Evolutionary conservation across 2,329 filamentous ascomycete genomes (phyloP), one percentile per base, ranked within the genome.

Genomic region (Pseudomassariella vexata): DNA sequence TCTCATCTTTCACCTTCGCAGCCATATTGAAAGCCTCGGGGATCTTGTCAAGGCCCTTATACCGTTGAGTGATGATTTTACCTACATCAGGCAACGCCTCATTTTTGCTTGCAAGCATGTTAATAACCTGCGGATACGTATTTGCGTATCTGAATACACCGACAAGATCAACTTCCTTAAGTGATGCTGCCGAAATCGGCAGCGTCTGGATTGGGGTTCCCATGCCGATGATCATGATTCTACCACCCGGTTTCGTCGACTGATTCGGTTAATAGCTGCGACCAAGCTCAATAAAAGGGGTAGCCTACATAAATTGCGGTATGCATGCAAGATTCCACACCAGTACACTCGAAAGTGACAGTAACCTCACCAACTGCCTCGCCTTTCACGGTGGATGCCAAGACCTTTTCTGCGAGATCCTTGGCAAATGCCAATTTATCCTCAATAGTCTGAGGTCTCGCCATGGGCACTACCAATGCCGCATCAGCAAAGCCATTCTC

Each of bases 101-200:
- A 14, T 68, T 62, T 18, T 52, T 56, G 54, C 70, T 52, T 50
- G 72, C 50, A 16, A 76, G 52, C 30, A 76, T 56, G 36, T 66
- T 53, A 36, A 76, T 71, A 34, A 66, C 70, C 19, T 57, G 52
- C 7, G 72, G 68, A 52, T 89, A 90, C 1, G 82, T 83, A 59
- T 87, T 84, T 14, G 80, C 80, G 46, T 88, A 88, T 28, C 83
- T 71, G 60, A 88, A 87, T 19, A 86, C 78, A 20, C 82, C 82
- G n/a, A 86, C 60, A 19, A 88, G 80, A 50, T 88, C 83, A 25
- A 88, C 78, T 59, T 89, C 84, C 22, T 82, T 73, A 18, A 86
- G 63, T 23, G 83, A 80, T 3, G 82, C 82, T 5, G 80, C 79
- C 6, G 78, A 83, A 27, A 89, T 63, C 2, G 82, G 82, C 2